phyloP scores from a whole-genome alignment of 768 basidiomycete species.

The Mycena polygramma region DNA sequence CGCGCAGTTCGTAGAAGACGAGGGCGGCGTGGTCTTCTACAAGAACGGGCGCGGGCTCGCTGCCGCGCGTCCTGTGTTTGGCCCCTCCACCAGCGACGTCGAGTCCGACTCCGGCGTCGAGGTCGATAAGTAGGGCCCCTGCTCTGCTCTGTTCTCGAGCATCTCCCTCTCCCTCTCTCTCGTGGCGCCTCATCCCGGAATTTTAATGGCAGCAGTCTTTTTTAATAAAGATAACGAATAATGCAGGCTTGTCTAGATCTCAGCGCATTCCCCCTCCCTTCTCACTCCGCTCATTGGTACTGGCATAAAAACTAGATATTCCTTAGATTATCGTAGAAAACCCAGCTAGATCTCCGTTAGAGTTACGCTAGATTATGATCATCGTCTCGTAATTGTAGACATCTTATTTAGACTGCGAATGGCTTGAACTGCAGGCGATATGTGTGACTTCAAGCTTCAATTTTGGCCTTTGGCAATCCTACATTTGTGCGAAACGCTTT shows the following conservation, averaged over 20 bases:
- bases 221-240: no score
- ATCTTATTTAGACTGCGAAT: no score
- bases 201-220: constrained; percentile 7
- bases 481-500: not conserved
- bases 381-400: constrained; percentile 1
- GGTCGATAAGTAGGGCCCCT: constrained; percentile 44
- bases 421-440: no score
- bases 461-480: no score
- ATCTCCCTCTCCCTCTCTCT: no score
- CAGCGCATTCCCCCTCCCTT: constrained; percentile 6
- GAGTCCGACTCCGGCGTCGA: constrained; percentile 72
- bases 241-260: not conserved
- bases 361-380: constrained; percentile 8
- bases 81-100: constrained; percentile 51
- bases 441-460: no score
- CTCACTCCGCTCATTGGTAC: constrained; percentile 19
- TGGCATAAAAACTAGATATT: constrained; percentile 9
- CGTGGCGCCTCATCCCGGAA: not conserved
- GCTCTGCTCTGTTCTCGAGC: not conserved
- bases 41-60: constrained; percentile 70
- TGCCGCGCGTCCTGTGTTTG: constrained; percentile 54
- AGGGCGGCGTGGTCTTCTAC: constrained; percentile 71
- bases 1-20: constrained; percentile 70
- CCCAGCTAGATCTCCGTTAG: constrained; percentile 7
- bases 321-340: not conserved